Conservation (phyloP, 495 filamentous ascomycete genomes). For the Penicillium alfredii region DNA sequence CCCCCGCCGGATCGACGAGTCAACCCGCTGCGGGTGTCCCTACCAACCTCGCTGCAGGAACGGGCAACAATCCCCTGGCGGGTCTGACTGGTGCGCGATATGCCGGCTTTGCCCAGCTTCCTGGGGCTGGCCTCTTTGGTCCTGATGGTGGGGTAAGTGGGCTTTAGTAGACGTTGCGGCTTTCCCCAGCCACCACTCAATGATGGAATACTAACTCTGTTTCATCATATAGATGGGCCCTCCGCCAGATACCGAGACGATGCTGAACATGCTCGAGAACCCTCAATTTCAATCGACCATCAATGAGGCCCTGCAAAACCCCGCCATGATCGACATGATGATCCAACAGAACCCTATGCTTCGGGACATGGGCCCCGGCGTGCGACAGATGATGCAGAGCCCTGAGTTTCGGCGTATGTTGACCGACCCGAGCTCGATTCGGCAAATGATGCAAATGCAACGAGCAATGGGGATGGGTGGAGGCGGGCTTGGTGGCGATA, state of each 20-base stretch:
- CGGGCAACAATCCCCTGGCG: conserved; percentile 84
- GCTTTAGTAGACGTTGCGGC: no score
- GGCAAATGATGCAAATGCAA: conserved; percentile 74
- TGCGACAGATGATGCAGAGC: conserved; percentile 75
- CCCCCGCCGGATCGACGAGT: conserved; percentile 46
- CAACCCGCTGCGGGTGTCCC: conserved; percentile 61
- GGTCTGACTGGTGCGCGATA: conserved; percentile 90
- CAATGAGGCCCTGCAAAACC: conserved; percentile 93
- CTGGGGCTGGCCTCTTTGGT: conserved; percentile 84
- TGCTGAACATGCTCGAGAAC: conserved; percentile 80
- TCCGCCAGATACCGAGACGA: conserved; percentile 68
- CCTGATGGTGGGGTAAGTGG: conserved; percentile 93
- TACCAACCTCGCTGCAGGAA: conserved; percentile 85
- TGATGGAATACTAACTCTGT: conserved; percentile 13
- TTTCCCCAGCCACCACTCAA: no score
- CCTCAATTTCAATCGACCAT: conserved; percentile 75
- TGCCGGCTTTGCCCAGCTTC: conserved; percentile 85
- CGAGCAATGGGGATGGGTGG: conserved; percentile 56
- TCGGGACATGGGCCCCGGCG: conserved; percentile 72
- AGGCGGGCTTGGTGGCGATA: conserved; percentile 40
- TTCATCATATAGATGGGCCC: conserved; percentile 70
- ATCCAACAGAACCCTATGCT: conserved; percentile 84
- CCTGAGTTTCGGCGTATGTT: conserved; percentile 89
- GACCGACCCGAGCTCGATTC: conserved; percentile 81
- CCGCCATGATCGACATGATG: conserved; percentile 85